Evolutionary conservation across 1,284 basidiomycete genomes (phyloP), one percentile per base, ranked within the genome.

Genomic region (Cutaneotrichosporon cyanovorans): DNA sequence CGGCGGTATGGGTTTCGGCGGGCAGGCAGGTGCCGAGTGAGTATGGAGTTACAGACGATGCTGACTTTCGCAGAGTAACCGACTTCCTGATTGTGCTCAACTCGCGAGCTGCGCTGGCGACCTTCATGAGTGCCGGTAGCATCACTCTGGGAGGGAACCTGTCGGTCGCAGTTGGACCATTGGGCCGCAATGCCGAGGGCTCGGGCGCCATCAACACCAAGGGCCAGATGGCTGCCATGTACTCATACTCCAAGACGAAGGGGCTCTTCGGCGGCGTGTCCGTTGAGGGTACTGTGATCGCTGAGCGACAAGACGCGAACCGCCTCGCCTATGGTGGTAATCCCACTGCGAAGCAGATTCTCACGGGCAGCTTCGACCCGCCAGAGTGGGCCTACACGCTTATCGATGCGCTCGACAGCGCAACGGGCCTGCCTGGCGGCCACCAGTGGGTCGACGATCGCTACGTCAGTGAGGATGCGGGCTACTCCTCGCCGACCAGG

Each of bases 21-120:
- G 83, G 15, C 92, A 78, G 55, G 68, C 65, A 12, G 77, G 76
- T 18, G 75, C 74, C 2, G 76, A 78, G 65, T 73, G 69, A 56
- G 73, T 62, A 15, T 25, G 19, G 7, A 3, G 11, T 30, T 20
- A 34, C 25, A 28, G 25, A 28, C 25, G 25, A 7, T 12, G 85
- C 87, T 48, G 87, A 92, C 42, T 32, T 42, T 21, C 23, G 6
- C 45, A 70, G 68, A 68, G 80, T 96, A 72, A 95, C 93, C 1
- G 95, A 98, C 65, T 96, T 97, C 62, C 74, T 98, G 45, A 80
- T 97, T 48, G 85, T 97, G 10, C 77, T 97, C 40, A 97, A 97
- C 65, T 76, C 73, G 25, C 61, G 67, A 37, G 57, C 74, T 0
- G 75, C 71, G 3, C 71, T 96, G 75, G 77, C 77, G 64, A 84